Percentiles rank a stretch among this genome's conserved stretches.
Evolutionary conservation across 306 rosid species (phyloP).

Genomic region (Rosa lucieae): DNA sequence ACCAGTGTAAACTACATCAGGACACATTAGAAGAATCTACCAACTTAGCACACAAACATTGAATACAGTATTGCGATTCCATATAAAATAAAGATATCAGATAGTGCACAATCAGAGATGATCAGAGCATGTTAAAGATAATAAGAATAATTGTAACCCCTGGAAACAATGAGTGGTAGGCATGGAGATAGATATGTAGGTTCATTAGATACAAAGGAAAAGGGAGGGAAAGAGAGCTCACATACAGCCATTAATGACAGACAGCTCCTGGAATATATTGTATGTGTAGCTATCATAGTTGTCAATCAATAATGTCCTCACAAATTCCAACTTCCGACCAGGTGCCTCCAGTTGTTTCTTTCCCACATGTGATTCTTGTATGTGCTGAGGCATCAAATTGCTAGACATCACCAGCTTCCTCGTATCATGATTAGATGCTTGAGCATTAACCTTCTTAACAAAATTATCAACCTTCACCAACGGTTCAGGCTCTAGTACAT

Average conservation of each 20-base stretch:
- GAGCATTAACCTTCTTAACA: slow-evolving; percentile 35
- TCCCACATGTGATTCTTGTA: slow-evolving; percentile 50
- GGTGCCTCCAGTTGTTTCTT: slow-evolving; percentile 37
- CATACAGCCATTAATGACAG: slow-evolving; percentile 86
- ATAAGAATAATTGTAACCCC: background rate
- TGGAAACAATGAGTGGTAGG: background rate
- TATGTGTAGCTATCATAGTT: slow-evolving; percentile 98
- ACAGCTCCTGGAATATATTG: slow-evolving; percentile 92
- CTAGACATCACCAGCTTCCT: slow-evolving; percentile 43
- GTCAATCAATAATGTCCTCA: slow-evolving; percentile 93
- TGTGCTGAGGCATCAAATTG: slow-evolving; percentile 46
- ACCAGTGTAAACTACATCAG: background rate
- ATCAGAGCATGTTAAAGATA: background rate
- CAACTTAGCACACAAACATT: background rate
- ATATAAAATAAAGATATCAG: background rate
- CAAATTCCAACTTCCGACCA: slow-evolving; percentile 49
- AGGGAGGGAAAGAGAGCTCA: slow-evolving; percentile 15
- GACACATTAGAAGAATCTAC: background rate
- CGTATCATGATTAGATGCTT: slow-evolving; percentile 28
- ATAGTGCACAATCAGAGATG: background rate
- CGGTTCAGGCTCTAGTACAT: slow-evolving; percentile 30
- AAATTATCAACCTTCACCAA: slow-evolving; percentile 40
- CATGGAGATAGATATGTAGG: background rate
- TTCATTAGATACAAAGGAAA: background rate
- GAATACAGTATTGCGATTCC: background rate